A percentile compares a stretch with the other conserved stretches of the same genome.
phyloP scores from a whole-genome alignment of 176 grass and related monocot genomes.

The Triticum turgidum region DNA sequence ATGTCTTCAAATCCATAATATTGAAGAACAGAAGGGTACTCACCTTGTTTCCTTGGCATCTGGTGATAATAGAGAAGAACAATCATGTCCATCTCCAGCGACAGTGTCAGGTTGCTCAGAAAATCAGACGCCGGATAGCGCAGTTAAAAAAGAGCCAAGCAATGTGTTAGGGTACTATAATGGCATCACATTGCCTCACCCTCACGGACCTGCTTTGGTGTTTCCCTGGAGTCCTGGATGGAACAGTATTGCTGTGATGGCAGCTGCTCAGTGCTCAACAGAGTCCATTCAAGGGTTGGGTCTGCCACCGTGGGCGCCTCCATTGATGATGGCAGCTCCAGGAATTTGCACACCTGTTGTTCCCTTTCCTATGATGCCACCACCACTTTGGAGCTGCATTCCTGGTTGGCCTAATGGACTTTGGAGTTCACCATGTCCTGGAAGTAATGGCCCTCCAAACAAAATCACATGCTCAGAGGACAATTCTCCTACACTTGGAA shows the following conservation, averaged over 20 bases:
- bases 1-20: slow-evolving; percentile 35
- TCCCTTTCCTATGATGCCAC: slow-evolving; percentile 56
- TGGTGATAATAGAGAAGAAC: slow-evolving; percentile 50
- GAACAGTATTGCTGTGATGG: slow-evolving; percentile 44
- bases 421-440: slow-evolving; percentile 47
- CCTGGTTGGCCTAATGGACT: slow-evolving; percentile 59
- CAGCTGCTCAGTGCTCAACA: slow-evolving; percentile 14
- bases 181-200: slow-evolving; percentile 31
- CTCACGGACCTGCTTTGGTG: slow-evolving; percentile 43
- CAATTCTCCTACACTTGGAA: slow-evolving; percentile 54
- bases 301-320: slow-evolving; percentile 1
- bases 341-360: slow-evolving; percentile 37
- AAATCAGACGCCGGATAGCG: slow-evolving; percentile 35
- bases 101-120: slow-evolving; percentile 25
- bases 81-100: slow-evolving; percentile 45
- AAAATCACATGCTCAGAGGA: slow-evolving; percentile 46
- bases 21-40: slow-evolving; percentile 41
- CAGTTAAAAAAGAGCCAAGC: slow-evolving; percentile 38
- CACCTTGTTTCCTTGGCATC: slow-evolving; percentile 30
- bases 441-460: slow-evolving; percentile 31
- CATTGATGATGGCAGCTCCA: slow-evolving; percentile 10
- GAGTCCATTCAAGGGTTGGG: slow-evolving; percentile 26
- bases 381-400: slow-evolving; percentile 42
- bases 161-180: slow-evolving; percentile 36
- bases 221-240: slow-evolving; percentile 52